phyloP scores from a whole-genome alignment of 352 stramenopile species.

The Pythium sukuiense region DNA sequence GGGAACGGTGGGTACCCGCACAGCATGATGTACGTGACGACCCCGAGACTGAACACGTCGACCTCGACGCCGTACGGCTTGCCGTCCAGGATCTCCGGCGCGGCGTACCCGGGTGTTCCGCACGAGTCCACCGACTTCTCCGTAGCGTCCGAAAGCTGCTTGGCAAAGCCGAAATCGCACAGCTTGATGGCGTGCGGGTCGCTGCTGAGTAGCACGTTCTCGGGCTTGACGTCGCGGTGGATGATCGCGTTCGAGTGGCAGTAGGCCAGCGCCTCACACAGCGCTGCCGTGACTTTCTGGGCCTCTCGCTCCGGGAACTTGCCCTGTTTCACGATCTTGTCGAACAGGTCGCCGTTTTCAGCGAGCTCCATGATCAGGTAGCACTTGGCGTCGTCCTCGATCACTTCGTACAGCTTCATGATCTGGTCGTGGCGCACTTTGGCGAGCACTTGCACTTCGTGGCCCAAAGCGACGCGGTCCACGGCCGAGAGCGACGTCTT shows the following conservation, averaged over 20 bases:
- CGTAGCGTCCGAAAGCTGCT: constrained; percentile 54
- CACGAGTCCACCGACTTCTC: constrained; percentile 82
- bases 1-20: constrained; percentile 87
- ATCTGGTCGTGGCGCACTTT: constrained; percentile 87
- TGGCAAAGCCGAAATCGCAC: constrained; percentile 86
- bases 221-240: too few species aligned
- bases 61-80: constrained; percentile 82
- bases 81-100: constrained; percentile 82
- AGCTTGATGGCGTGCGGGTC: constrained; percentile 68
- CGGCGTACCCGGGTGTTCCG: constrained; percentile 81
- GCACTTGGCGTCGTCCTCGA: constrained; percentile 93
- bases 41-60: constrained; percentile 89
- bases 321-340: constrained; percentile 84
- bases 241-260: constrained; percentile 89
- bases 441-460: constrained; percentile 71
- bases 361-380: constrained; percentile 98
- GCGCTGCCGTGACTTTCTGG: constrained; percentile 61
- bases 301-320: constrained; percentile 68
- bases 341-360: constrained; percentile 87
- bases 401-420: constrained; percentile 92
- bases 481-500: constrained; percentile 72
- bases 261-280: constrained; percentile 91
- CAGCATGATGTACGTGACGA: constrained; percentile 88
- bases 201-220: constrained; percentile 80
- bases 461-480: constrained; percentile 67